These are phyloP conservation scores for Pilobolus umbonatus DNA, from an alignment of 192 early-diverging fungal species.

Conservation along the genomic window DNA sequence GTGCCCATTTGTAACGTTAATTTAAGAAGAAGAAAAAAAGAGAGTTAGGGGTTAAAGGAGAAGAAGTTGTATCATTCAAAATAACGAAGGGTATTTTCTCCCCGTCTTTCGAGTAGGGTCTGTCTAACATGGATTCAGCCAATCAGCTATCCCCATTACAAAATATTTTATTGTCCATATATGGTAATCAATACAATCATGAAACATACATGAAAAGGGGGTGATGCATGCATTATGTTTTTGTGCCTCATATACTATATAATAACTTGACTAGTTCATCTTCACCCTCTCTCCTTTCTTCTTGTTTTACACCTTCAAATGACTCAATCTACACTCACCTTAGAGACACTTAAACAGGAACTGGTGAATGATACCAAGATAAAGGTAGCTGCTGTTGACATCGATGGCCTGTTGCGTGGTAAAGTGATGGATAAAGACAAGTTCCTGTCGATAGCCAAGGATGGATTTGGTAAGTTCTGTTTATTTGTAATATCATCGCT, in stretches of 20 bases:
- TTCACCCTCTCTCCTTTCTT: background rate
- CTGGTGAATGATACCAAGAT: conserved; percentile 43
- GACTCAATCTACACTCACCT: conserved; percentile 1
- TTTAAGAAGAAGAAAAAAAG: background rate
- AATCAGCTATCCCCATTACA: no score
- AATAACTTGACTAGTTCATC: no score
- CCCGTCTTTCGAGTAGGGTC: no score
- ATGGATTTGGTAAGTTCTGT: conserved; percentile 61
- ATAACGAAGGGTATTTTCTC: no score
- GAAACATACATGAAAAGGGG: no score
- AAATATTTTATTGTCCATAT: no score
- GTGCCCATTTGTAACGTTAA: conserved; percentile 8
- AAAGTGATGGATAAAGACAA: conserved; percentile 66
- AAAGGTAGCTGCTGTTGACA: conserved; percentile 66
- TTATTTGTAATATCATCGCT: background rate
- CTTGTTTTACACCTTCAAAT: background rate
- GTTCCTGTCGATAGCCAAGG: conserved; percentile 55
- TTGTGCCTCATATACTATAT: no score
- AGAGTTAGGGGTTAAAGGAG: conserved; percentile 7
- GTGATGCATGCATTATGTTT: no score
- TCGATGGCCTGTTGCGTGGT: conserved; percentile 69
- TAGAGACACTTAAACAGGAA: conserved; percentile 26
- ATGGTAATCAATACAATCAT: no score
- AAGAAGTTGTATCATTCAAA: no score
- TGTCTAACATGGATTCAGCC: no score